Conservation (phyloP, 1,284 basidiomycete genomes). For the Thelephora terrestris region DNA sequence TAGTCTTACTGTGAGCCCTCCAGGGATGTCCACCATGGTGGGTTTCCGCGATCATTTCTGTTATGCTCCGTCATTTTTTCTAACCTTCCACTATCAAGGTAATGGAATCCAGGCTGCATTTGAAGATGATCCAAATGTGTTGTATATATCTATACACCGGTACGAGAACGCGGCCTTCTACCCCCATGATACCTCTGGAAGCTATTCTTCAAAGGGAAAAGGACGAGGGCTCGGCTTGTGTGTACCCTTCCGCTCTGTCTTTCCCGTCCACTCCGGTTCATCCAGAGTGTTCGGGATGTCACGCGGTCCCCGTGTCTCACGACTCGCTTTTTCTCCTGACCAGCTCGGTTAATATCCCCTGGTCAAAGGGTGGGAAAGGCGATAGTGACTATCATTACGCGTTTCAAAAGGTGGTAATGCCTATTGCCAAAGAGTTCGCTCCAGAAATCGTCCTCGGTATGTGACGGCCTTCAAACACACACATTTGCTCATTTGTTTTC, state of each 20-base stretch:
- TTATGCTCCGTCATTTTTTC: no score
- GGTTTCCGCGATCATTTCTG: slow-evolving; percentile 8
- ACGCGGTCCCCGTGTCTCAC: not conserved
- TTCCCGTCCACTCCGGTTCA: no score
- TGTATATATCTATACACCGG: slow-evolving; percentile 96
- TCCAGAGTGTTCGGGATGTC: not conserved
- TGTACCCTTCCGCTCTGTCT: not conserved
- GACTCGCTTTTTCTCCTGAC: slow-evolving; percentile 11
- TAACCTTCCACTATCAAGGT: slow-evolving; percentile 28
- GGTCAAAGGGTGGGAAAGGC: slow-evolving; percentile 82
- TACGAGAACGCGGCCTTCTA: slow-evolving; percentile 91
- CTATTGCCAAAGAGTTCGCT: slow-evolving; percentile 91
- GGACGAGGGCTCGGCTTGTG: slow-evolving; percentile 76
- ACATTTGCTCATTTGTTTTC: not conserved
- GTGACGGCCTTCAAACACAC: slow-evolving; percentile 18
- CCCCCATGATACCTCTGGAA: slow-evolving; percentile 85
- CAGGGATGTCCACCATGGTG: slow-evolving; percentile 98
- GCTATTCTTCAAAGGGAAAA: slow-evolving; percentile 76
- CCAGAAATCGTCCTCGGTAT: slow-evolving; percentile 94
- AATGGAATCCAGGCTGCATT: slow-evolving; percentile 97
- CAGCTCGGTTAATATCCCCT: slow-evolving; percentile 93
- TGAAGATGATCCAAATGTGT: slow-evolving; percentile 80
- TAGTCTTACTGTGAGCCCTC: slow-evolving; percentile 6
- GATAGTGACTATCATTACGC: slow-evolving; percentile 97
- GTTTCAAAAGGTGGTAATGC: slow-evolving; percentile 94